Evolutionary conservation across 352 stramenopile genomes (phyloP), one percentile per base, ranked within the genome.

Genomic region (Pythium folliculosum): DNA sequence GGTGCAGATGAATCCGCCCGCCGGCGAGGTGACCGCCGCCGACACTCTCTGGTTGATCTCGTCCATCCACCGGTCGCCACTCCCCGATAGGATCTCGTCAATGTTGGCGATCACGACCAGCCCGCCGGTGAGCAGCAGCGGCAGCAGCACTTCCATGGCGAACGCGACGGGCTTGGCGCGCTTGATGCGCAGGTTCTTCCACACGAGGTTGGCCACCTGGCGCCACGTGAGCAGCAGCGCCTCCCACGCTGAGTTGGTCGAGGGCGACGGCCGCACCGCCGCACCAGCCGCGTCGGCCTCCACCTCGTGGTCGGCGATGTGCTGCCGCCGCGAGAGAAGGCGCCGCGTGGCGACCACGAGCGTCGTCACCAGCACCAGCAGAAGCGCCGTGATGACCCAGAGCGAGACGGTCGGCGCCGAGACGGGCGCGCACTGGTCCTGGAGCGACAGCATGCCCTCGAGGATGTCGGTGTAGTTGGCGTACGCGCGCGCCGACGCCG

Each of bases 141-240:
- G 84, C 25, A 92, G 47, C 3, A 90, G 67, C 5, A 84, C 62
- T 55, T 92, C 84, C n/a, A 92, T 65, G 53, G 84, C 30, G n/a
- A 89, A 73, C 6, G 72, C 60, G n/a, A 90, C 44, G 8, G 80
- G 80, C 45, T 80, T 77, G 0, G 72, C 63, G 32, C 78, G 66
- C 23, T 80, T 70, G 50, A 91, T 79, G 8, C 84, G 22, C 6
- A 90, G 32, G 49, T 92, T 92, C 59, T 92, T 92, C 82, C 84
- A 91, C 50, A 90, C 76, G 25, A 90, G 69, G 54, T 90, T 89
- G 7, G 75, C 77, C 10, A 88, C 63, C 55, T 90, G 81, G 61
- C 67, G 72, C 78, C 77, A 88, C 23, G 73, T 56, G 6, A 66
- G 49, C 16, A 66, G 63, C 48, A 3, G 67, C 63, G 37, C 80